Evolutionary conservation across 441 rosid genomes (phyloP).

Genomic region (Brassica hybrid): DNA sequence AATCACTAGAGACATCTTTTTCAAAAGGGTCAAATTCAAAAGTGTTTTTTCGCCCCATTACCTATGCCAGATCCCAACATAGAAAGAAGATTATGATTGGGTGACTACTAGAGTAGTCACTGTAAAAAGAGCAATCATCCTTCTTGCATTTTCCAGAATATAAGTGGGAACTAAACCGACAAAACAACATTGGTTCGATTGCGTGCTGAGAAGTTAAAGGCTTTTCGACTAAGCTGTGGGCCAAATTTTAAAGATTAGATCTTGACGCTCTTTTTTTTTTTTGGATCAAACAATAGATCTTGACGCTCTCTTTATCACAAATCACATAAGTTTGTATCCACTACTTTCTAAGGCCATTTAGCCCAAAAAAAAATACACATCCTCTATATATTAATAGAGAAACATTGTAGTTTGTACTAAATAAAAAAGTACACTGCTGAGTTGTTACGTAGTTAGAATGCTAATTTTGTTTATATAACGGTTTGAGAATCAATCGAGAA

Average conservation of each 20-base stretch:
- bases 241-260: constrained; percentile 27
- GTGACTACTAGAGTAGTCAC: constrained; percentile 15
- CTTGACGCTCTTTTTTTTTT: constrained; percentile 19
- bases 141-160: neutral
- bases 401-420: too few relatives aligned
- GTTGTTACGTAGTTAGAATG: too few relatives aligned
- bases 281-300: constrained; percentile 2
- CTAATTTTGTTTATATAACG: too few relatives aligned
- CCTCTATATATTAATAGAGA: neutral
- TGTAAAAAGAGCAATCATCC: constrained; percentile 16
- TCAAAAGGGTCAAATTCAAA: neutral
- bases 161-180: constrained; percentile 39
- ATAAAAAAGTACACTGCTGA: too few relatives aligned
- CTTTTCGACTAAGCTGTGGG: constrained; percentile 37
- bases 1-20: constrained; percentile 4
- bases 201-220: constrained; percentile 31
- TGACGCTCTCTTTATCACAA: constrained; percentile 19
- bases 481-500: too few relatives aligned
- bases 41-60: neutral
- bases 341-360: constrained; percentile 23
- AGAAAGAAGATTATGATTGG: constrained; percentile 17
- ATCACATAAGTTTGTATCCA: constrained; percentile 22
- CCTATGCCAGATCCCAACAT: neutral
- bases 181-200: constrained; percentile 34
- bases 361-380: neutral